These are phyloP conservation scores for Erysimum pusillum DNA, from an alignment of 441 rosid species.

Conservation along the genomic window DNA sequence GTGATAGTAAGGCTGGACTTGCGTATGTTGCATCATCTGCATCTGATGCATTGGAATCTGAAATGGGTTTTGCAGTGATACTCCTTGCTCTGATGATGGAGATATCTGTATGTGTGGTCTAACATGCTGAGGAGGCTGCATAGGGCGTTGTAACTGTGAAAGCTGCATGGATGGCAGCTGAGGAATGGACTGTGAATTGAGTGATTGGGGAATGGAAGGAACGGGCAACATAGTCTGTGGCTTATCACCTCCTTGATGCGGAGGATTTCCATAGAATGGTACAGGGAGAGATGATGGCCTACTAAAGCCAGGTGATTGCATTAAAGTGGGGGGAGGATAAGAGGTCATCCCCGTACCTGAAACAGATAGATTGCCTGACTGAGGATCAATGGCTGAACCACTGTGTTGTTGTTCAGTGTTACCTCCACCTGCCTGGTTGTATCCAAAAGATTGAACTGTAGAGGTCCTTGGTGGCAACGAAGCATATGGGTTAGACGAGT, in stretches of 20 bases:
- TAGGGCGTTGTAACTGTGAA: conserved; percentile 78
- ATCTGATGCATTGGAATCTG: conserved; percentile 77
- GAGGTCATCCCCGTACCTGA: conserved; percentile 65
- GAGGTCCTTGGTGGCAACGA: conserved; percentile 65
- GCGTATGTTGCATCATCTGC: conserved; percentile 77
- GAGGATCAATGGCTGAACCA: conserved; percentile 63
- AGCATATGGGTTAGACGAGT: conserved; percentile 80
- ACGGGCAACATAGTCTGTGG: conserved; percentile 60
- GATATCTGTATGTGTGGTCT: conserved; percentile 74
- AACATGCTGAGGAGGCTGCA: conserved; percentile 84
- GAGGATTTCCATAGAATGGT: conserved; percentile 61
- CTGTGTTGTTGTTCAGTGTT: conserved; percentile 68
- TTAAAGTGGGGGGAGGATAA: conserved; percentile 68
- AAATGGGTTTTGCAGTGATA: conserved; percentile 62
- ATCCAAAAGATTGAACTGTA: conserved; percentile 64
- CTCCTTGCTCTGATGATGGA: conserved; percentile 73
- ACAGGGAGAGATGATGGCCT: conserved; percentile 72
- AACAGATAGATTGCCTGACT: conserved; percentile 58
- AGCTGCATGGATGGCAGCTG: conserved; percentile 87
- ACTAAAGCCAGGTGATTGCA: conserved; percentile 72
- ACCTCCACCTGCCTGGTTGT: conserved; percentile 65
- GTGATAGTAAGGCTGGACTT: conserved; percentile 68
- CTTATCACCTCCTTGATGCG: conserved; percentile 75
- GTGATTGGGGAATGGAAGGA: conserved; percentile 63
- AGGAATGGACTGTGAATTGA: conserved; percentile 54